phyloP scores from a whole-genome alignment of 306 rosid genomes.

The Pyrus communis region DNA sequence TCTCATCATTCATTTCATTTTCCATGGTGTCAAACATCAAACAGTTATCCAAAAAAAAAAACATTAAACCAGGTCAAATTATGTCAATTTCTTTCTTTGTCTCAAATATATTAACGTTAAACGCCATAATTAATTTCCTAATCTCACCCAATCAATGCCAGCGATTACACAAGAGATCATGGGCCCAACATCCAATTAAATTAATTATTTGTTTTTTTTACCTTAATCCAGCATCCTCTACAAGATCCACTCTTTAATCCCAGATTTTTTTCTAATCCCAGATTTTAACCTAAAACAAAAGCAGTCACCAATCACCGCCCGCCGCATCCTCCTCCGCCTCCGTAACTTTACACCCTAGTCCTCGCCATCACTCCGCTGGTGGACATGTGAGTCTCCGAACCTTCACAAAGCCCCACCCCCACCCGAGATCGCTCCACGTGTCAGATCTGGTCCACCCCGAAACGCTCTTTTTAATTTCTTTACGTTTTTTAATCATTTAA shows the following conservation, averaged over 20 bases:
- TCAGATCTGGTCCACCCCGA: conserved; percentile 7
- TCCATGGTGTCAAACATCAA: neutral
- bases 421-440: conserved; percentile 5
- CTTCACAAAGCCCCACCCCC: neutral
- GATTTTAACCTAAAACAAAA: neutral
- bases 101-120: neutral
- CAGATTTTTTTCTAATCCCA: neutral
- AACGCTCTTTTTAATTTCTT: neutral
- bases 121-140: neutral
- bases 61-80: neutral
- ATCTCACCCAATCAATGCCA: neutral
- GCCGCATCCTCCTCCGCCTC: neutral
- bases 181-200: neutral
- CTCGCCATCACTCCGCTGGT: neutral
- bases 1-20: neutral
- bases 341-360: neutral
- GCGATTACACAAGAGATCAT: neutral
- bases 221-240: neutral
- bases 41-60: neutral
- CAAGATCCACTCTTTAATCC: neutral
- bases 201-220: neutral
- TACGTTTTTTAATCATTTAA: neutral
- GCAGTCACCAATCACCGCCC: neutral
- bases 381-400: conserved; percentile 3
- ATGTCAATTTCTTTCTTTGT: neutral